Evolutionary conservation across 208 protist genomes (phyloP).

Genomic region (Leishmania tropica): DNA sequence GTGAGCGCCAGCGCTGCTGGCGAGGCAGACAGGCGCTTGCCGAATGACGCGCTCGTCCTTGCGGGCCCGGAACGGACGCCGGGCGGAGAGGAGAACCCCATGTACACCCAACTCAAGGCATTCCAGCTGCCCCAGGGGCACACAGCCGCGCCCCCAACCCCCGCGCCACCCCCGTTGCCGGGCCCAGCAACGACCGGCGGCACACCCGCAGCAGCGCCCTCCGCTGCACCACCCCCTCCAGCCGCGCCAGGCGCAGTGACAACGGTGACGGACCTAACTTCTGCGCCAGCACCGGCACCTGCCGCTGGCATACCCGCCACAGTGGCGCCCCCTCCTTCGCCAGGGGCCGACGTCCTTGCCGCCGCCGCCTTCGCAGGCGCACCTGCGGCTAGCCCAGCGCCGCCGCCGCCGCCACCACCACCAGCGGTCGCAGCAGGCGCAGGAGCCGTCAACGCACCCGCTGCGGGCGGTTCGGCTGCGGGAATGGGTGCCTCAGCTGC

Average conservation of each 20-base stretch:
- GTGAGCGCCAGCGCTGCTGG: neutral
- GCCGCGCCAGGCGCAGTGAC: neutral
- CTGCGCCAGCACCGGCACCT: neutral
- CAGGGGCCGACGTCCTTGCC: neutral
- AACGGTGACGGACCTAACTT: neutral
- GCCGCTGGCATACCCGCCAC: neutral
- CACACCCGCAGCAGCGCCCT: neutral
- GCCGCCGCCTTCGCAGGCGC: neutral
- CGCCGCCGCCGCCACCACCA: neutral
- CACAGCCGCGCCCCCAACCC: neutral
- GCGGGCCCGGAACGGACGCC: slow-evolving; percentile 2
- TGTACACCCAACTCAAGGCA: slow-evolving; percentile 13
- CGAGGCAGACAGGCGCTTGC: slow-evolving; percentile 5
- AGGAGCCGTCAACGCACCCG: neutral
- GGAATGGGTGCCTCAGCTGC: neutral
- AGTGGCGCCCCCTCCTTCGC: neutral
- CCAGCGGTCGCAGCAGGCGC: neutral
- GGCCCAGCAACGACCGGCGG: neutral
- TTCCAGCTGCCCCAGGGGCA: slow-evolving; percentile 8
- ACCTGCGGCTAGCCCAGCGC: neutral
- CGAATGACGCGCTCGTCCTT: slow-evolving; percentile 21
- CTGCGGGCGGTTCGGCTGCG: neutral
- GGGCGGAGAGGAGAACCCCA: slow-evolving; percentile 10
- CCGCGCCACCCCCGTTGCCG: neutral
- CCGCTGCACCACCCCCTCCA: neutral